Conservation (phyloP, 2,329 filamentous ascomycete genomes). For the Curvularia sp. region DNA sequence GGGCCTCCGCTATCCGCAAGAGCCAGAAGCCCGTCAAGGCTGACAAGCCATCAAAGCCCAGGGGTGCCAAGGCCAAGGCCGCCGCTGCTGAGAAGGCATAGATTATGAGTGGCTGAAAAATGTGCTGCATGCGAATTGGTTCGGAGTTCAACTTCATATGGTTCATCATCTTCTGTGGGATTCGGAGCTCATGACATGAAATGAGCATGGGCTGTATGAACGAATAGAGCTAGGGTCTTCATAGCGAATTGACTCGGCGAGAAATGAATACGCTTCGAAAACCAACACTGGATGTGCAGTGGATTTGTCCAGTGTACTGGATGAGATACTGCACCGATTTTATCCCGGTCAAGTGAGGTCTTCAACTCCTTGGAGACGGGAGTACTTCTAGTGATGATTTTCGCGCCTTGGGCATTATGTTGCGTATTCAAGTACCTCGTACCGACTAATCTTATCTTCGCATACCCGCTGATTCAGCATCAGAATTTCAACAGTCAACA, state of each 20-base stretch:
- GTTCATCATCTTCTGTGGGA: slow-evolving; percentile 26
- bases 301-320: background rate
- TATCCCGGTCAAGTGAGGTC: background rate
- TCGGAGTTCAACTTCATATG: slow-evolving; percentile 32
- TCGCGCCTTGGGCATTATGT: background rate
- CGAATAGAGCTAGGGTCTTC: slow-evolving; percentile 18
- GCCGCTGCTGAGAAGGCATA: slow-evolving; percentile 61
- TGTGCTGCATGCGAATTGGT: slow-evolving; percentile 20
- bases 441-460: background rate
- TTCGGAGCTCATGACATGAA: slow-evolving; percentile 20
- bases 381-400: background rate
- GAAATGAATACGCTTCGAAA: slow-evolving; percentile 23
- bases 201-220: slow-evolving; percentile 21
- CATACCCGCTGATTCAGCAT: background rate
- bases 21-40: slow-evolving; percentile 82
- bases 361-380: background rate
- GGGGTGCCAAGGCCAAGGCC: slow-evolving; percentile 81
- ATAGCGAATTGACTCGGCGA: slow-evolving; percentile 20
- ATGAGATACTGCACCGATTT: background rate
- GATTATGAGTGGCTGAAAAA: slow-evolving; percentile 19
- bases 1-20: slow-evolving; percentile 83
- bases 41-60: slow-evolving; percentile 73
- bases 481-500: background rate
- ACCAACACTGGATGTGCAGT: slow-evolving; percentile 4
- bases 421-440: background rate